Base-by-base conservation (phyloP, 2,329 filamentous ascomycete species). In the Verticillium nubilum region DNA sequence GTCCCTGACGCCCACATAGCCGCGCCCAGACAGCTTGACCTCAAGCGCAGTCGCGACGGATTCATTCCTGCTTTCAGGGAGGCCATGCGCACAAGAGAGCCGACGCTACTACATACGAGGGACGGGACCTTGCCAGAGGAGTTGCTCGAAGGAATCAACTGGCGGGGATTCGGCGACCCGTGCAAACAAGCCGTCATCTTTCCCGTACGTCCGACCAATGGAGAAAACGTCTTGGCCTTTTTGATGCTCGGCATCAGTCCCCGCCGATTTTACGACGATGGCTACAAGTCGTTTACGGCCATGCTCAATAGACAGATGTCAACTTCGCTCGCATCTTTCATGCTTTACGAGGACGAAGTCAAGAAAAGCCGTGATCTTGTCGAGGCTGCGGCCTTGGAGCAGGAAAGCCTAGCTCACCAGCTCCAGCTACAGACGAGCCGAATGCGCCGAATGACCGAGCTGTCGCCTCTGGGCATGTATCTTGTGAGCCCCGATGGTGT, bases 281-380 rank as follows among this genome's bases (percentile, higher is more conserved):
- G 86, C 60, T 88, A 88, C 66, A 79, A 78, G 56, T 72, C 85
- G 0, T 88, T 88, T 61, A 74, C 86, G 2, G 79, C 65, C 25
- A 66, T 74, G 56, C 63, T 78, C 0, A 75, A 73, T 54, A 67
- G 73, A 13, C 87, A 74, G 67, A 72, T 88, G 2, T 84, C 82
- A 0, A 87, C 85, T 0, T 87, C 85, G 0, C 70, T 88, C 25
- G 86, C 86, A 2, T 87, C 85, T 0, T 83, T 86, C 0, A 85
- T 88, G 0, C 73, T 89, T 0, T 87, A 87, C 56, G 85, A 87
- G 67, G 85, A 87, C 60, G 86, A 88, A 63, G 86, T 87, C 6
- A 76, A 80, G 19, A 76, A 83, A 57, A 82, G 67, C 5, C 61
- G 69, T 2, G 70, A 75, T 27, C 71, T 69, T 0, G 73, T 68